phyloP scores from a whole-genome alignment of 192 early-diverging fungal species.

The Coemansia sp. region DNA sequence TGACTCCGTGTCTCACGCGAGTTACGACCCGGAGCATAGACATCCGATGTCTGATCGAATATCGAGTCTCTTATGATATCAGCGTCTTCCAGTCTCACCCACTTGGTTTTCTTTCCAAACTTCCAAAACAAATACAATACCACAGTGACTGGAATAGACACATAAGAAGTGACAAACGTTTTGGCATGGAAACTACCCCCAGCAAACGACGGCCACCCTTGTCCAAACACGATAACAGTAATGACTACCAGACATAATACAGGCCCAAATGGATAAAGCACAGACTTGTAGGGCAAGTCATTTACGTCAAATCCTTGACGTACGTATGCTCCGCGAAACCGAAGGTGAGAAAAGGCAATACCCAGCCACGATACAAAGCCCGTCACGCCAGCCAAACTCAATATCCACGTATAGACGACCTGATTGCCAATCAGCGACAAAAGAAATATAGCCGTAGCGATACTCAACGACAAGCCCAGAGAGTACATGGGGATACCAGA shows the following conservation, averaged over 20 bases:
- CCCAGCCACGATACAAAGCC: constrained; percentile 87
- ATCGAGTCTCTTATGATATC: constrained; percentile 58
- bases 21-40: constrained; percentile 10
- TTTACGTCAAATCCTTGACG: constrained; percentile 67
- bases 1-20: not conserved
- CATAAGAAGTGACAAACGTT: constrained; percentile 65
- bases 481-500: constrained; percentile 51
- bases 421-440: constrained; percentile 69
- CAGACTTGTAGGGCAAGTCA: constrained; percentile 74
- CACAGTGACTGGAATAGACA: constrained; percentile 66
- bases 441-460: constrained; percentile 66
- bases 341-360: constrained; percentile 76
- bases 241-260: constrained; percentile 69
- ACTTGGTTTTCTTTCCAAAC: constrained; percentile 59
- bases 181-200: constrained; percentile 59
- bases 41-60: constrained; percentile 15
- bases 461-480: constrained; percentile 60
- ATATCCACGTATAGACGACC: constrained; percentile 68
- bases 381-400: constrained; percentile 76
- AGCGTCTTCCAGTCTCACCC: constrained; percentile 64
- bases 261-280: constrained; percentile 74
- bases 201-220: constrained; percentile 60
- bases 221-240: constrained; percentile 61
- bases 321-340: constrained; percentile 81
- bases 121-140: constrained; percentile 69